Evolutionary conservation across 192 early-diverging fungal species (phyloP).

Genomic region (Entomortierella lignicola): DNA sequence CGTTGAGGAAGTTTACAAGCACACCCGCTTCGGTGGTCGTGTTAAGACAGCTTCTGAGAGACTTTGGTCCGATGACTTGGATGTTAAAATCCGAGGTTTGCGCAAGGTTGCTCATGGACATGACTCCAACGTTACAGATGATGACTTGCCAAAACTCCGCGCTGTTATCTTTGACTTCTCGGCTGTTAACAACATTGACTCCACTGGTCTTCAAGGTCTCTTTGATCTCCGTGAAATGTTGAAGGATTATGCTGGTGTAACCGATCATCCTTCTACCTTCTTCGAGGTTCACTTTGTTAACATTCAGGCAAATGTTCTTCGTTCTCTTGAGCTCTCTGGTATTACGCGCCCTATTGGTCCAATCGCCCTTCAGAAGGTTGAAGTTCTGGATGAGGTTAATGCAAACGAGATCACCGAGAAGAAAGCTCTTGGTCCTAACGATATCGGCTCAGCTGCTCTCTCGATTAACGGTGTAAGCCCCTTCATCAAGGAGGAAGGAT

Average conservation of each 20-base stretch:
- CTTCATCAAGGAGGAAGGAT: conserved; percentile 49
- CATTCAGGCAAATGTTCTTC: conserved; percentile 44
- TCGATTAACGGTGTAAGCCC: conserved; percentile 26
- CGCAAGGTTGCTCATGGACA: conserved; percentile 39
- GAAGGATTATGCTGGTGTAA: conserved; percentile 48
- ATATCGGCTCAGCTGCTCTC: conserved; percentile 13
- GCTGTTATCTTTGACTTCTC: conserved; percentile 87
- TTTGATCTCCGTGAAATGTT: conserved; percentile 63
- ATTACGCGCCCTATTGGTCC: conserved; percentile 43
- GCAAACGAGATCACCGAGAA: neutral
- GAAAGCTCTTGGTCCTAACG: conserved; percentile 7
- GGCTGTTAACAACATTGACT: conserved; percentile 82
- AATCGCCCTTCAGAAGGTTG: conserved; percentile 35
- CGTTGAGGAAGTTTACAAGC: conserved; percentile 58
- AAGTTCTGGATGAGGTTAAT: conserved; percentile 20
- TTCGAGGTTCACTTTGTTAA: conserved; percentile 59
- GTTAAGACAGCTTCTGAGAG: conserved; percentile 59
- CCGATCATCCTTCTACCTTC: conserved; percentile 35
- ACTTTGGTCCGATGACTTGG: conserved; percentile 71
- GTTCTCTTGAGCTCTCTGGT: conserved; percentile 36
- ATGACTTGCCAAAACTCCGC: conserved; percentile 65
- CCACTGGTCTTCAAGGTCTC: conserved; percentile 82
- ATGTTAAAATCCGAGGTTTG: conserved; percentile 29
- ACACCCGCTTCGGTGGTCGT: conserved; percentile 59
- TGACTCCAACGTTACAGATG: conserved; percentile 45